These are phyloP conservation scores for Lasiosphaeris hirsuta DNA, from an alignment of 495 filamentous ascomycete genomes.

Conservation along the genomic window DNA sequence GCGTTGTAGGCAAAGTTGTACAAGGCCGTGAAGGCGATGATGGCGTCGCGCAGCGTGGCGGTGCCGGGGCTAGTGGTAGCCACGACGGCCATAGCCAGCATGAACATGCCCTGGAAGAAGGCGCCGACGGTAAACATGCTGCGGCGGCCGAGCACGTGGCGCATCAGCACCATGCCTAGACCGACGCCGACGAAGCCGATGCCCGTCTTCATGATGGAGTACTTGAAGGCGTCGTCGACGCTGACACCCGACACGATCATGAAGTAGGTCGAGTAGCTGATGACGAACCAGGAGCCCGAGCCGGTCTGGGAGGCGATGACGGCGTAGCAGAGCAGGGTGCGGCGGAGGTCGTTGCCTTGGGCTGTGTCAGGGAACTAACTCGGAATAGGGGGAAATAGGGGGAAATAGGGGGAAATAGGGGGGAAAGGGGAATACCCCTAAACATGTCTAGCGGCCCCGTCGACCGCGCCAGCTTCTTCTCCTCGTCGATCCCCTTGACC, in stretches of 20 bases:
- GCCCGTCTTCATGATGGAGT: constrained; percentile 29
- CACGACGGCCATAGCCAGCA: constrained; percentile 36
- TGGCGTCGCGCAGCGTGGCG: neutral
- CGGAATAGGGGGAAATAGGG: too few species aligned
- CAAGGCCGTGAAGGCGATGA: neutral
- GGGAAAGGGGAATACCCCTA: constrained; percentile 15
- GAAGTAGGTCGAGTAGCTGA: constrained; percentile 43
- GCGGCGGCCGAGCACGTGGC: constrained; percentile 34
- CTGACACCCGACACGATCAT: constrained; percentile 36
- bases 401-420: too few species aligned
- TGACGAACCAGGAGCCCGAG: constrained; percentile 39
- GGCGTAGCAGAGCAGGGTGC: constrained; percentile 30
- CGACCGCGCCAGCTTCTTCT: constrained; percentile 30
- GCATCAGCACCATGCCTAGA: constrained; percentile 38
- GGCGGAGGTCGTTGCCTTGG: constrained; percentile 37
- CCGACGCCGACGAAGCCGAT: constrained; percentile 37
- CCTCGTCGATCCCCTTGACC: constrained; percentile 36
- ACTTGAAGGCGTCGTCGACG: constrained; percentile 39
- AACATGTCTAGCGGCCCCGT: constrained; percentile 38
- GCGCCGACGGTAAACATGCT: constrained; percentile 35
- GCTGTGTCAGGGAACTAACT: too few species aligned
- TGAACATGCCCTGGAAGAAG: constrained; percentile 30
- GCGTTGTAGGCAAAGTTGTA: constrained; percentile 35
- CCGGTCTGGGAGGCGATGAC: neutral
- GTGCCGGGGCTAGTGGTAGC: constrained; percentile 14